Base-by-base conservation (phyloP, 257 asterid genomes). In the Scutellaria minor region DNA sequence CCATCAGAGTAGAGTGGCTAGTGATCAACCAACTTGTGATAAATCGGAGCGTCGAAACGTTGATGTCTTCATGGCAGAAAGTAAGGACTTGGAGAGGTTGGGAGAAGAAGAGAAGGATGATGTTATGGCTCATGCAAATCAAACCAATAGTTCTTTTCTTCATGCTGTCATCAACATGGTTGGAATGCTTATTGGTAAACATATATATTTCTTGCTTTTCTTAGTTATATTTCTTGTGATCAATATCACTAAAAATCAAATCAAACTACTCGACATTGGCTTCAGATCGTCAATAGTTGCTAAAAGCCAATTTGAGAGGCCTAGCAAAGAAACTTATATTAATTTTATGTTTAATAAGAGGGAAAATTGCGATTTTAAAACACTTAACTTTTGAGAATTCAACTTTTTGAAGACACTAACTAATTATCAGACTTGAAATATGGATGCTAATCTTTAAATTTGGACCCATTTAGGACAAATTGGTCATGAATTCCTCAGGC, bases 91-190 rank as follows among this genome's bases (percentile, higher is more conserved):
- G 85, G 90, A 83, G 75, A 83, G 78, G 64, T 69, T 78, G 50
- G 79, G 14, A 18, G 75, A 44, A 13, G 39, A 71, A 37, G 75
- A 75, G 60, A 72, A 79, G 15, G 78, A 39, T 58, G 78, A 39
- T 52, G 24, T 64, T 14, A 24, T 55, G 51, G 55, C 63, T 8
- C 73, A 60, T 22, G n/a, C 58, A 11, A 58, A 40, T 61, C 60
- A 51, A 70, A 66, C 59, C 55, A 79, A 56, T n/a, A 62, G 76
- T 62, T 78, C 93, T 74, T 88, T 88, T 70, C 78, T 85, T 67
- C 90, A 90, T 79, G 83, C 93, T 10, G 95, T 88, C 78, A 70
- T 79, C 81, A 88, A 90, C 80, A 88, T 88, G 96, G 66, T 82
- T 68, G 96, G 96, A 62, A 90, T 90, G 96, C 91, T 90, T 53